Conservation (phyloP, 495 filamentous ascomycete genomes). For the Podospora australis region DNA sequence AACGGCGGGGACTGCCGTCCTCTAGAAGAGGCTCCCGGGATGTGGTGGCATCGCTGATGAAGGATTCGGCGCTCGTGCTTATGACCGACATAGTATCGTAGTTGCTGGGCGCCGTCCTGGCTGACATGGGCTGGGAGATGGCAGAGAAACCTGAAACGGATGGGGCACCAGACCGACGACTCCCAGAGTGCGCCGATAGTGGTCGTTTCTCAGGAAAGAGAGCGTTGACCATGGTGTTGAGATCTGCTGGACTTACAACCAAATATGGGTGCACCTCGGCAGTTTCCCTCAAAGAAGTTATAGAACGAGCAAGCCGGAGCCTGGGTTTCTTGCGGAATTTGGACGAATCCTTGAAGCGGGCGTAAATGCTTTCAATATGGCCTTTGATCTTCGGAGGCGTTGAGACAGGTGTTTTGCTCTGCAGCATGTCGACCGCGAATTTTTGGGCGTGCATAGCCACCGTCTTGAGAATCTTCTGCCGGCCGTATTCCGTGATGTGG, state of each 20-base stretch:
- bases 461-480: slow-evolving; percentile 80
- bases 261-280: slow-evolving; percentile 66
- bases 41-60: slow-evolving; percentile 60
- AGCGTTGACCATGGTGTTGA: slow-evolving; percentile 62
- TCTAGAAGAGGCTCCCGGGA: slow-evolving; percentile 60
- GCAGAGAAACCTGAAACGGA: slow-evolving; percentile 58
- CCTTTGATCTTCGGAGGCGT: slow-evolving; percentile 59
- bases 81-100: slow-evolving; percentile 56
- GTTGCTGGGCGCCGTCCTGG: slow-evolving; percentile 35
- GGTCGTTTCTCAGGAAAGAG: slow-evolving; percentile 61
- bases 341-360: slow-evolving; percentile 51
- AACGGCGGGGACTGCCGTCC: slow-evolving; percentile 36
- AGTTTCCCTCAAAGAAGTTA: slow-evolving; percentile 64
- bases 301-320: slow-evolving; percentile 59
- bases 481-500: slow-evolving; percentile 82
- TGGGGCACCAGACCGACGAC: slow-evolving; percentile 56
- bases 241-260: slow-evolving; percentile 66
- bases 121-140: slow-evolving; percentile 43
- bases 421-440: slow-evolving; percentile 57
- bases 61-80: slow-evolving; percentile 61
- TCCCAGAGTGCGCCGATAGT: slow-evolving; percentile 44
- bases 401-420: slow-evolving; percentile 54
- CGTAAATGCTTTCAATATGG: slow-evolving; percentile 72
- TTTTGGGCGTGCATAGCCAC: slow-evolving; percentile 72
- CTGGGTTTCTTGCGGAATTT: slow-evolving; percentile 48